Conservation (phyloP, 2,329 filamentous ascomycete genomes). For the Fusarium brachygibbosum region DNA sequence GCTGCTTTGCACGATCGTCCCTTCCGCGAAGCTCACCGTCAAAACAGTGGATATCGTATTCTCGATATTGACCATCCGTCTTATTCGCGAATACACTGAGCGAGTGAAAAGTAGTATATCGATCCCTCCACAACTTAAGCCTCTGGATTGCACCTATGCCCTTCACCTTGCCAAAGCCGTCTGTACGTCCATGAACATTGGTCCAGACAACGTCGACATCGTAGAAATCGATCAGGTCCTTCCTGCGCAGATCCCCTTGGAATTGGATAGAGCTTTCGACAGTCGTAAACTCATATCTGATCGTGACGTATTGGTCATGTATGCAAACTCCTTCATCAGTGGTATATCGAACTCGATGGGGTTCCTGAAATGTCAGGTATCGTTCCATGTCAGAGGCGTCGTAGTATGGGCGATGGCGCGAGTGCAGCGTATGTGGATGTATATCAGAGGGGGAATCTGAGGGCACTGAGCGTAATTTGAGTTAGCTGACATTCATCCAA, state of each 20-base stretch:
- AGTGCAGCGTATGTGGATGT: slow-evolving; percentile 64
- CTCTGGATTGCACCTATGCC: slow-evolving; percentile 66
- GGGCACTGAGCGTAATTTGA: slow-evolving; percentile 55
- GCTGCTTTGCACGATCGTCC: slow-evolving; percentile 61
- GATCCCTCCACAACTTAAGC: slow-evolving; percentile 66
- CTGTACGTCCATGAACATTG: slow-evolving; percentile 63
- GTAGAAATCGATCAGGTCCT: slow-evolving; percentile 64
- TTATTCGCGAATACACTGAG: slow-evolving; percentile 64
- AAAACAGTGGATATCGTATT: slow-evolving; percentile 63
- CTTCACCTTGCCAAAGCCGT: slow-evolving; percentile 64
- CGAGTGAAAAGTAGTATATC: slow-evolving; percentile 62
- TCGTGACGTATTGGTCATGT: slow-evolving; percentile 63
- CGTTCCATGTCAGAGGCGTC: slow-evolving; percentile 65
- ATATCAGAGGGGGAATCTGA: slow-evolving; percentile 60
- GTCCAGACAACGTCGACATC: slow-evolving; percentile 68
- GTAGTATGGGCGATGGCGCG: slow-evolving; percentile 64
- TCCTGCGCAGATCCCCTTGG: slow-evolving; percentile 63
- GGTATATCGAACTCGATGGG: slow-evolving; percentile 64
- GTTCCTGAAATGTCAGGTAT: slow-evolving; percentile 62
- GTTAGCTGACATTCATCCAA: slow-evolving; percentile 18
- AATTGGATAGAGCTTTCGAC: slow-evolving; percentile 63
- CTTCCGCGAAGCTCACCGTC: slow-evolving; percentile 61
- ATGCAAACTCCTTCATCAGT: slow-evolving; percentile 61
- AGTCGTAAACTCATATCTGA: slow-evolving; percentile 66
- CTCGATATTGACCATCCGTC: slow-evolving; percentile 60